Percentiles rank a stretch among this genome's conserved stretches.
phyloP scores from a whole-genome alignment of 768 basidiomycete genomes.

The Rhodotorula diobovata region DNA sequence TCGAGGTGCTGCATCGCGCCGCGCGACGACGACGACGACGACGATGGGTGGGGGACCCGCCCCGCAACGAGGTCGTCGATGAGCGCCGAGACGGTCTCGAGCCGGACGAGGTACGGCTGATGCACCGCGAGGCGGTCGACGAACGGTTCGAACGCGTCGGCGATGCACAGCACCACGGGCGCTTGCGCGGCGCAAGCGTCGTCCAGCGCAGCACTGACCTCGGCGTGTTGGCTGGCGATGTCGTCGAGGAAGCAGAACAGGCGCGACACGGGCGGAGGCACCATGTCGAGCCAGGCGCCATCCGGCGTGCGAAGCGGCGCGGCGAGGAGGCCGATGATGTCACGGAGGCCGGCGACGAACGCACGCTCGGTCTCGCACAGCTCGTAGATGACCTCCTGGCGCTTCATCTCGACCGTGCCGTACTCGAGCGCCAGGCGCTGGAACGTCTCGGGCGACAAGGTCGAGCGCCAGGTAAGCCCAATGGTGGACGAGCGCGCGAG shows the following conservation, averaged over 20 bases:
- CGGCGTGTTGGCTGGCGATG: conserved; percentile 69
- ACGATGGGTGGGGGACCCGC: background rate
- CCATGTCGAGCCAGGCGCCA: conserved; percentile 70
- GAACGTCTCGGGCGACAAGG: conserved; percentile 47
- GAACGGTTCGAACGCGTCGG: conserved; percentile 59
- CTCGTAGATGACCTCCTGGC: conserved; percentile 66
- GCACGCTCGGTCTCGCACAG: conserved; percentile 63
- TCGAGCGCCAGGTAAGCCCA: conserved; percentile 47
- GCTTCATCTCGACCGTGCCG: conserved; percentile 56
- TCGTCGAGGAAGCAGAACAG: conserved; percentile 86
- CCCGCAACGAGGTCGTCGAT: conserved; percentile 54
- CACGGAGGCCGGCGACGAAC: conserved; percentile 64
- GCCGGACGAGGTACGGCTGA: conserved; percentile 74
- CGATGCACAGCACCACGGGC: conserved; percentile 56
- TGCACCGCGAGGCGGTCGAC: conserved; percentile 71
- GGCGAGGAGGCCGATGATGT: conserved; percentile 68
- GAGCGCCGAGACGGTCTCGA: conserved; percentile 58
- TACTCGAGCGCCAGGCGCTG: conserved; percentile 49
- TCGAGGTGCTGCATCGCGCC: background rate
- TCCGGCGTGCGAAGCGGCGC: conserved; percentile 69
- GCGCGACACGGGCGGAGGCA: conserved; percentile 64
- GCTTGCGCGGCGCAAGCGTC: conserved; percentile 47
- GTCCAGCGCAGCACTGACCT: conserved; percentile 57
- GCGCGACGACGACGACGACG: too few relatives aligned
- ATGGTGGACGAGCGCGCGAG: conserved; percentile 15